Evolutionary conservation across 1,284 basidiomycete species (phyloP).

Genomic region (Cutaneotrichosporon cutaneum): DNA sequence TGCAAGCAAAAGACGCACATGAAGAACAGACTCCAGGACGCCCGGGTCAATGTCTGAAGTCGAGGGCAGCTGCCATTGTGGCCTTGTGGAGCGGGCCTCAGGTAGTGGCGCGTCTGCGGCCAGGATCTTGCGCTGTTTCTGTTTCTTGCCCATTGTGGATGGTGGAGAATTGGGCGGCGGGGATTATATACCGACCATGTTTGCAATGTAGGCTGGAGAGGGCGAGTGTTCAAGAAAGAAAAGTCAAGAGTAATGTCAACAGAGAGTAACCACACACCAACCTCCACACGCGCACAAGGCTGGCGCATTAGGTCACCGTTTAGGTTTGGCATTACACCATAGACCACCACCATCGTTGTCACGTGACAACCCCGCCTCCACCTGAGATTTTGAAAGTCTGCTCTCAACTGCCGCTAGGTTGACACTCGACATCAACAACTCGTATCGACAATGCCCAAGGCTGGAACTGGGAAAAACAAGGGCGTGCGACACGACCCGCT

Average conservation of each 20-base stretch:
- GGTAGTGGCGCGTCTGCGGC: no score
- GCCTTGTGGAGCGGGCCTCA: background rate
- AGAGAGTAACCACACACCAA: no score
- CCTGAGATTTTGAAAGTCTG: constrained; percentile 21
- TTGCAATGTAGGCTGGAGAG: background rate
- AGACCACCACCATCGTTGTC: no score
- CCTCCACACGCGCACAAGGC: no score
- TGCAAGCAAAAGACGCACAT: constrained; percentile 15
- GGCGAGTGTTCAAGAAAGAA: no score
- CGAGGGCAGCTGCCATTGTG: background rate
- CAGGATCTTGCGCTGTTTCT: background rate
- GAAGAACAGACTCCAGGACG: constrained; percentile 28
- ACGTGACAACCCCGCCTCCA: constrained; percentile 15
- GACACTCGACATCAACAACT: background rate
- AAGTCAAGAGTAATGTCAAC: no score
- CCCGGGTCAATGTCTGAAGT: constrained; percentile 23
- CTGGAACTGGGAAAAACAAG: constrained; percentile 29
- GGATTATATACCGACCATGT: background rate
- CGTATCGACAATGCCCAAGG: constrained; percentile 41
- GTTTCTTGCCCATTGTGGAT: constrained; percentile 7
- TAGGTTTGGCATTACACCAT: no score
- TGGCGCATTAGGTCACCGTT: no score
- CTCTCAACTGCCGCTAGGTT: background rate
- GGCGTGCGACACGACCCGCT: constrained; percentile 71
- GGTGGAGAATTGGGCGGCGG: background rate